These are phyloP conservation scores for Trichosporon faecale DNA, from an alignment of 1,284 basidiomycete genomes.

Conservation along the genomic window DNA sequence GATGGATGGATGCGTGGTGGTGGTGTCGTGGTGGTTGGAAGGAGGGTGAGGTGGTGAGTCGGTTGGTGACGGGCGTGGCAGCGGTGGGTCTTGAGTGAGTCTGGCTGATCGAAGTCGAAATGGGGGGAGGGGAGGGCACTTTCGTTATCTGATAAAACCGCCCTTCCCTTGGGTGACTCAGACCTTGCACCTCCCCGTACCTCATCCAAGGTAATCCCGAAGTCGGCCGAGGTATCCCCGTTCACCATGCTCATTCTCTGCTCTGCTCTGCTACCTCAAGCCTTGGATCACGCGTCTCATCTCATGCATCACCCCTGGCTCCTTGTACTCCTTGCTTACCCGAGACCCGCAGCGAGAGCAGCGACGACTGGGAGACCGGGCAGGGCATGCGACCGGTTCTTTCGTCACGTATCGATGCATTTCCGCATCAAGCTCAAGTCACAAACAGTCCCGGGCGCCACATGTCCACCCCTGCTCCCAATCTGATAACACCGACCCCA, in stretches of 20 bases:
- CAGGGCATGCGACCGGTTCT: too few relatives aligned
- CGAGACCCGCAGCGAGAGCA: background rate
- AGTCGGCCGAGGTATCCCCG: constrained; percentile 2
- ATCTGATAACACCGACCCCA: constrained; percentile 9
- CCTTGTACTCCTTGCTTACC: background rate
- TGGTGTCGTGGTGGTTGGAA: background rate
- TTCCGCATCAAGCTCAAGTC: background rate
- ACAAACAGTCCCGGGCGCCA: background rate
- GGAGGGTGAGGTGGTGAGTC: background rate
- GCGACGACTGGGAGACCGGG: too few relatives aligned
- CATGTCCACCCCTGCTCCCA: background rate
- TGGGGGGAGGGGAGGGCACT: background rate
- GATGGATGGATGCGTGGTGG: constrained; percentile 13
- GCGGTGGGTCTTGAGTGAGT: background rate
- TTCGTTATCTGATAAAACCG: constrained; percentile 24
- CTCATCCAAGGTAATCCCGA: background rate
- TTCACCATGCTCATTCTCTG: background rate
- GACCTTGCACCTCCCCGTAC: background rate
- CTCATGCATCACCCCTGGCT: constrained; percentile 1
- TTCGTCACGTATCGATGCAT: background rate
- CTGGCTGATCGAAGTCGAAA: background rate
- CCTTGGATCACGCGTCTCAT: constrained; percentile 5
- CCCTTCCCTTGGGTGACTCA: background rate
- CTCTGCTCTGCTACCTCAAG: background rate
- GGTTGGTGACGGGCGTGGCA: background rate